These are phyloP conservation scores for Candida montana DNA, from an alignment of 805 yeast genomes.

Conservation along the genomic window DNA sequence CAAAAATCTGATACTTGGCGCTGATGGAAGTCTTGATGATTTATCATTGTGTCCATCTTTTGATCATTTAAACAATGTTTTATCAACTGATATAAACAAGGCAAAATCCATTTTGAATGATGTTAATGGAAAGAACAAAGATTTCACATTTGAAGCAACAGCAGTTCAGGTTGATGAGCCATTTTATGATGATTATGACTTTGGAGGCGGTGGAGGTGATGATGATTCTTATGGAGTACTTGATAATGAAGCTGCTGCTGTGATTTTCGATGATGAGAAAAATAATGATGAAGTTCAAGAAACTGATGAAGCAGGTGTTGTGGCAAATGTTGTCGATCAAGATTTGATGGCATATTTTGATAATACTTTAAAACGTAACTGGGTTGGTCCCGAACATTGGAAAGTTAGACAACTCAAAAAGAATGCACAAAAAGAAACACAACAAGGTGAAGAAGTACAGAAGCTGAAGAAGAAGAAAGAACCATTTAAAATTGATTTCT, in stretches of 20 bases:
- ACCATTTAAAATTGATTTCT: conserved; percentile 38
- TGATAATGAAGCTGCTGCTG: conserved; percentile 22
- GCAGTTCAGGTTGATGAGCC: conserved; percentile 18
- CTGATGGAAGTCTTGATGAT: conserved; percentile 25
- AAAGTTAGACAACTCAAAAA: conserved; percentile 60
- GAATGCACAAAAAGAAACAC: conserved; percentile 10
- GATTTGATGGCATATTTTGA: conserved; percentile 81
- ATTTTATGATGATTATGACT: conserved; percentile 14
- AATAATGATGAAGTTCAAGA: conserved; percentile 15
- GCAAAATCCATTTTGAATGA: conserved; percentile 43
- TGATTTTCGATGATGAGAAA: conserved; percentile 18
- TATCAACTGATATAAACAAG: conserved; percentile 43
- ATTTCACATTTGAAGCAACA: neutral
- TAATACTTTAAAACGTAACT: conserved; percentile 56
- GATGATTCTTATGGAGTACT: conserved; percentile 22
- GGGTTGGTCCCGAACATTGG: conserved; percentile 97
- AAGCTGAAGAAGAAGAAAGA: conserved; percentile 32
- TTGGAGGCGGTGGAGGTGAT: conserved; percentile 14
- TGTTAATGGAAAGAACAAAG: conserved; percentile 29
- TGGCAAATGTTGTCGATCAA: conserved; percentile 40
- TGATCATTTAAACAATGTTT: conserved; percentile 50
- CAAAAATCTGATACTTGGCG: conserved; percentile 24
- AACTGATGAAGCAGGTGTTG: conserved; percentile 19
- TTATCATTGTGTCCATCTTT: conserved; percentile 67
- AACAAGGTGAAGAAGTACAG: conserved; percentile 17